Evolutionary conservation across 1,139 yeast species (phyloP).

Genomic region (Geotrichum citri-aurantii): DNA sequence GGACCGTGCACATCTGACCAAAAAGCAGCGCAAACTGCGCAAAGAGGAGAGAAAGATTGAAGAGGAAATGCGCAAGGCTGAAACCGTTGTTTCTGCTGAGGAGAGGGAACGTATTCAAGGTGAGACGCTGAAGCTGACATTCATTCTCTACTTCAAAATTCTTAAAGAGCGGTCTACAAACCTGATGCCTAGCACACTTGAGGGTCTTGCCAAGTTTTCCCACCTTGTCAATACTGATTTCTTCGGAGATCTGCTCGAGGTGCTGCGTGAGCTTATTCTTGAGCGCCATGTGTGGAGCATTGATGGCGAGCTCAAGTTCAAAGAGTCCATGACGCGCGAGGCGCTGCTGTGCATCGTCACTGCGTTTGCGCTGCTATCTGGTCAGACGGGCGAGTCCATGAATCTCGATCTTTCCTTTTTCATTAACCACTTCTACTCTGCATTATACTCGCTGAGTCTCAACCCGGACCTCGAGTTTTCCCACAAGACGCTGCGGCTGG

Average conservation of each 20-base stretch:
- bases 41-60: constrained; percentile 85
- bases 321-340: constrained; percentile 51
- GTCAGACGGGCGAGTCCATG: constrained; percentile 51
- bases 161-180: constrained; percentile 57
- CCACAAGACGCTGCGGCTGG: constrained; percentile 68
- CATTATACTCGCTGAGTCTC: constrained; percentile 60
- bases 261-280: constrained; percentile 68
- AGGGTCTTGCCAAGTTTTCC: constrained; percentile 86
- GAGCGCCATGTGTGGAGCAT: constrained; percentile 39
- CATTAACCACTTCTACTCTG: constrained; percentile 62
- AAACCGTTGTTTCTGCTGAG: constrained; percentile 77
- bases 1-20: constrained; percentile 82
- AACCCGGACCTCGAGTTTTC: constrained; percentile 85
- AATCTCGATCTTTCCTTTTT: constrained; percentile 46
- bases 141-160: constrained; percentile 71
- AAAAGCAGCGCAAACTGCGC: constrained; percentile 78
- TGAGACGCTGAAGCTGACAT: constrained; percentile 66
- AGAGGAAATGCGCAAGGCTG: constrained; percentile 82
- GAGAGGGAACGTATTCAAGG: constrained; percentile 83
- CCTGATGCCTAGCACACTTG: constrained; percentile 82
- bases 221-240: constrained; percentile 88
- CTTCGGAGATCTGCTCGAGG: constrained; percentile 87
- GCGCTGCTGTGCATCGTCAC: constrained; percentile 79
- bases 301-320: constrained; percentile 39
- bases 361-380: constrained; percentile 78